Evolutionary conservation across 805 yeast species (phyloP), one percentile per base, ranked within the genome.

Genomic region (Schizosaccharomyces cryophilus): DNA sequence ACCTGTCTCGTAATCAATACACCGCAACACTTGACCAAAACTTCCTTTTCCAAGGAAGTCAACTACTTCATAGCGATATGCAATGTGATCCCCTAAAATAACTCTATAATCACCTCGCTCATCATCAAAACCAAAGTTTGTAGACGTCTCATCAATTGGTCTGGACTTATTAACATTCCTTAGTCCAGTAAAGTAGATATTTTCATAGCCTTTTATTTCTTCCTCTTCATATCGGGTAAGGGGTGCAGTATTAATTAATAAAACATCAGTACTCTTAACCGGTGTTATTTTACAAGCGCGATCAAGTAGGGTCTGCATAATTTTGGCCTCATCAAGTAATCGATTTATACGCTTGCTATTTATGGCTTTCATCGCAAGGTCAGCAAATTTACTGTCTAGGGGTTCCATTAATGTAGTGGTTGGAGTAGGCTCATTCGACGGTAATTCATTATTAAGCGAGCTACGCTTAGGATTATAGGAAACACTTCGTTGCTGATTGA

Each of bases 11-110:
- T 83, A 85, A 71, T 87, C 95, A 26, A 71, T 69, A 63, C 88
- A 83, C 62, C 78, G 74, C 5, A 84, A 72, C 1, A 87, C 95
- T 61, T 80, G 80, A 0, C 95, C 95, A 73, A 87, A 87, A 54
- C 89, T 81, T 6, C 95, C 95, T 60, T 77, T 79, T 0, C 95
- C 95, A 11, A 87, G 74, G 1, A 74, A 69, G 1, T 74, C 69
- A 24, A 78, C 60, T 3, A 86, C 80, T 65, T 84, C 81, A 67
- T 83, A 87, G 35, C 94, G 71, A 69, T 81, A 87, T 61, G 83
- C 83, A 54, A 87, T 78, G 64, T 87, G 95, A 67, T 86, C 95
- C 11, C 83, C 80, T 0, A 69, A 67, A 0, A 73, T 66, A 0
- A 79, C 73, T 5, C 73, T 72, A 66, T 84, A 82, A 66, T 85